These are phyloP conservation scores for Tylopilus felleus DNA, from an alignment of 768 basidiomycete species.

Conservation along the genomic window DNA sequence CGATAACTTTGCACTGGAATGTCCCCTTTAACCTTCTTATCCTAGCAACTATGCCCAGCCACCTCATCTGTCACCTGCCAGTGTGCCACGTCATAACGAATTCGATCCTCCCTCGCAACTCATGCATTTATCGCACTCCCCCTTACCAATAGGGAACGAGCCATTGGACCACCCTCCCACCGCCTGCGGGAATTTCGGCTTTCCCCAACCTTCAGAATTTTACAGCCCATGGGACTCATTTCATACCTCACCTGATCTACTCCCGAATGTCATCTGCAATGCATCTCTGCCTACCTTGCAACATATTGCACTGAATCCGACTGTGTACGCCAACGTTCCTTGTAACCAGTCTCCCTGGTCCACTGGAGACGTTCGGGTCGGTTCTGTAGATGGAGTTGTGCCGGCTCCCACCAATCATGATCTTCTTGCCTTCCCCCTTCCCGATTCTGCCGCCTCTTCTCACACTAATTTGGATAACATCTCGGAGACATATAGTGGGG, in stretches of 20 bases:
- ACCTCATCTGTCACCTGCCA: background rate
- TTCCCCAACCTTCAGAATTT: background rate
- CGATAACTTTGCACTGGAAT: background rate
- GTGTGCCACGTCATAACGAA: background rate
- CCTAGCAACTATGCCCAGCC: slow-evolving; percentile 5
- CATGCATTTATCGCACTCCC: background rate
- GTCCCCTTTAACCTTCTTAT: background rate
- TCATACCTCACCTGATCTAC: background rate
- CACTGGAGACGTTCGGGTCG: background rate
- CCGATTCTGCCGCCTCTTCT: background rate
- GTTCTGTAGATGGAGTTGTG: background rate
- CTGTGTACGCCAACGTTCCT: background rate
- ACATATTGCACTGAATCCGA: background rate
- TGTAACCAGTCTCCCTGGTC: slow-evolving; percentile 1
- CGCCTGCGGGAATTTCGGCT: background rate
- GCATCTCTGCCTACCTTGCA: background rate
- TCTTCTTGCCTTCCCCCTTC: background rate
- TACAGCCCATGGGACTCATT: slow-evolving; percentile 6
- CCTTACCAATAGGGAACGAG: background rate
- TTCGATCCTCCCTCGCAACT: background rate
- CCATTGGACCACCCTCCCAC: background rate
- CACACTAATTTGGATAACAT: background rate
- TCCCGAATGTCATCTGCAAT: background rate
- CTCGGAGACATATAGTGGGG: slow-evolving; percentile 1
- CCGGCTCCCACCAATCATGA: background rate